phyloP scores from a whole-genome alignment of 1,284 basidiomycete genomes.

The Rhodofomes roseus region DNA sequence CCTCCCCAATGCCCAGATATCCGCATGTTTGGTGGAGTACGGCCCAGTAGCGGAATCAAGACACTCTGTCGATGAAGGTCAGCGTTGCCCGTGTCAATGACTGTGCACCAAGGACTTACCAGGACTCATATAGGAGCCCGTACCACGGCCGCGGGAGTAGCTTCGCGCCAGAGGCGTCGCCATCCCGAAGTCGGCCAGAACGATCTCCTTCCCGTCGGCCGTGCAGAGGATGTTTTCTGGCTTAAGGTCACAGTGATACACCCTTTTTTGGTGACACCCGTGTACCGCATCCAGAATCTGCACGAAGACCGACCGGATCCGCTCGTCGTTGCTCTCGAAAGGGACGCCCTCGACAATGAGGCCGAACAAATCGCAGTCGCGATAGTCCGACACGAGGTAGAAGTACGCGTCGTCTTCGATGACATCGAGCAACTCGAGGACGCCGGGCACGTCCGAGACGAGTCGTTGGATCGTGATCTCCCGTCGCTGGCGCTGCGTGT shows the following conservation, averaged over 20 bases:
- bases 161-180: constrained; percentile 49
- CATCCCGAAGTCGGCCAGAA: constrained; percentile 67
- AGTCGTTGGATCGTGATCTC: constrained; percentile 44
- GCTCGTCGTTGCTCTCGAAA: constrained; percentile 47
- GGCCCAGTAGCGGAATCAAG: constrained; percentile 17
- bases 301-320: constrained; percentile 49
- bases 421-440: constrained; percentile 56
- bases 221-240: constrained; percentile 70
- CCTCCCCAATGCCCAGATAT: constrained; percentile 83
- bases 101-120: constrained; percentile 29
- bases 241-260: constrained; percentile 72
- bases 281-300: constrained; percentile 64
- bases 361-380: constrained; percentile 61
- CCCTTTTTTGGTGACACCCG: constrained; percentile 54
- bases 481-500: constrained; percentile 11
- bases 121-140: constrained; percentile 60
- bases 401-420: constrained; percentile 54
- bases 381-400: constrained; percentile 62
- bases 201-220: constrained; percentile 42
- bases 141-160: constrained; percentile 47
- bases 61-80: constrained; percentile 20
- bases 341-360: constrained; percentile 50
- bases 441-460: constrained; percentile 52
- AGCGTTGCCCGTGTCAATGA: neutral
- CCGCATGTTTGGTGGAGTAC: constrained; percentile 76